phyloP scores from a whole-genome alignment of 192 early-diverging fungal species.

The Globomyces pollinis-pini region DNA sequence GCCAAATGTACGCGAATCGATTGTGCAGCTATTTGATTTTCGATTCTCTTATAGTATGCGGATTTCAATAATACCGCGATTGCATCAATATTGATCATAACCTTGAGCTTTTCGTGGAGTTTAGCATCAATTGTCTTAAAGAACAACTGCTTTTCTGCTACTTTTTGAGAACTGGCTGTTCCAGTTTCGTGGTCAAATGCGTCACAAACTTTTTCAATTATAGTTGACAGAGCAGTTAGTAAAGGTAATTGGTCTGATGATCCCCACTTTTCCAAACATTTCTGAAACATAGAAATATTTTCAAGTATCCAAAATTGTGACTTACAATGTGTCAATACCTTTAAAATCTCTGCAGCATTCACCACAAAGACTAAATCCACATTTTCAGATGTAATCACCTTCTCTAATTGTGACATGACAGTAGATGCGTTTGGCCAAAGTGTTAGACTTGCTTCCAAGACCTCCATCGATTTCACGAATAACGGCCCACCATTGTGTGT shows the following conservation, averaged over 20 bases:
- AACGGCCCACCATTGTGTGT: conserved; percentile 37
- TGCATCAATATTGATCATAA: conserved; percentile 13
- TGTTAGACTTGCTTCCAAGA: conserved; percentile 57
- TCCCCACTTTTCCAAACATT: conserved; percentile 62
- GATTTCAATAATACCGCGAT: conserved; percentile 16
- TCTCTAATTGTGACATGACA: conserved; percentile 59
- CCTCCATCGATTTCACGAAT: conserved; percentile 53
- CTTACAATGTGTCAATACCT: conserved; percentile 53
- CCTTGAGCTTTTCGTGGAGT: conserved; percentile 19
- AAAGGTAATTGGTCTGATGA: conserved; percentile 66
- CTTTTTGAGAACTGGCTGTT: not conserved
- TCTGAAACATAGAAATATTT: conserved; percentile 56
- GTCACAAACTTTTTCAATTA: conserved; percentile 67
- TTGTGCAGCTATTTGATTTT: not conserved
- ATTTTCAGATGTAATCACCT: conserved; percentile 47
- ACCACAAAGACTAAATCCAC: conserved; percentile 37
- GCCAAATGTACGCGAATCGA: conserved; percentile 38
- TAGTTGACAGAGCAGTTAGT: conserved; percentile 59
- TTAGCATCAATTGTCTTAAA: conserved; percentile 25
- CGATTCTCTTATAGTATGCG: conserved; percentile 14
- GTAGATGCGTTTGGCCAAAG: conserved; percentile 70
- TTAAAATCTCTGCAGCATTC: conserved; percentile 64
- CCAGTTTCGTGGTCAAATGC: conserved; percentile 12
- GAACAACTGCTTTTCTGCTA: conserved; percentile 21
- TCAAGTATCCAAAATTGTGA: conserved; percentile 54